Conservation (phyloP, 345 rosid species). For the Salix arbutifolia region DNA sequence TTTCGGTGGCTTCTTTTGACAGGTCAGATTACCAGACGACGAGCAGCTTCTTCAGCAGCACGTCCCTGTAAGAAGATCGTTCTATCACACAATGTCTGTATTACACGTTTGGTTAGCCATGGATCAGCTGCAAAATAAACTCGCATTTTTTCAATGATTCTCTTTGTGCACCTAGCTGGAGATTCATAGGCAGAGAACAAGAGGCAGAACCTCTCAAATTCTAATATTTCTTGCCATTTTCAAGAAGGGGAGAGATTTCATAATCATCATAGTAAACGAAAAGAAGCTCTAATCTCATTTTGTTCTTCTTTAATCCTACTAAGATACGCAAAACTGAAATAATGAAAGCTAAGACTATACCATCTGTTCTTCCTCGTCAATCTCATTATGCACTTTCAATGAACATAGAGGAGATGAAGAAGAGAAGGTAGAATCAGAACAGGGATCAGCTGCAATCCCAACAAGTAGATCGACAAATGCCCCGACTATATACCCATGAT, state of each 20-base stretch:
- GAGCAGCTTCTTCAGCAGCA: not conserved
- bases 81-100: not conserved
- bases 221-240: not conserved
- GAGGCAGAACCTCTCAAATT: not conserved
- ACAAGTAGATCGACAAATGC: constrained; percentile 76
- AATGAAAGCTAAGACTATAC: constrained; percentile 3
- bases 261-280: not conserved
- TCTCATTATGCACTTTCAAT: constrained; percentile 11
- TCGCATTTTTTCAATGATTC: not conserved
- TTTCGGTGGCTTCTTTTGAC: not conserved
- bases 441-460: constrained; percentile 33
- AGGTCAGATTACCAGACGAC: not conserved
- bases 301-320: not conserved
- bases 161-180: not conserved
- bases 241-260: not conserved
- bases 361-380: constrained; percentile 12
- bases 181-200: not conserved
- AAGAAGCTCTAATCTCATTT: not conserved
- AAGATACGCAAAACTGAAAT: constrained; percentile 16
- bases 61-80: not conserved
- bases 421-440: constrained; percentile 32
- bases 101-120: not conserved
- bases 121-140: not conserved
- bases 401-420: constrained; percentile 33
- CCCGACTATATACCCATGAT: constrained; percentile 63